Evolutionary conservation across 352 stramenopile species (phyloP), one percentile per base, ranked within the genome.

Genomic region (Phytopythium boreale): DNA sequence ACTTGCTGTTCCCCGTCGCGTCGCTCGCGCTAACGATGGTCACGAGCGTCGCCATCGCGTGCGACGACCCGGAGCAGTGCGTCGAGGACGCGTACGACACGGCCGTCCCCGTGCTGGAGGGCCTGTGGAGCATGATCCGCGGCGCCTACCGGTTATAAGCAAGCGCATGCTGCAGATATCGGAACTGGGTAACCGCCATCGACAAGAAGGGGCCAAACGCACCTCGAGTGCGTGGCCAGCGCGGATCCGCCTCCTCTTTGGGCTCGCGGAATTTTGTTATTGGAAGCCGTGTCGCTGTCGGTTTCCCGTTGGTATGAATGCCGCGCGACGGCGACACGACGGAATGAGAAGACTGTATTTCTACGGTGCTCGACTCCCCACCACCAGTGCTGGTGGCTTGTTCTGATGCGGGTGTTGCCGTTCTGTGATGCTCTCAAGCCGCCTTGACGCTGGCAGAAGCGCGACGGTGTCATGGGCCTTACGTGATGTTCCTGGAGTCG

Each of bases 1-100:
- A 86, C 61, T 44, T 84, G 10, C 67, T 71, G n/a, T 94, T 91
- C 50, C 83, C 86, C 9, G 10, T 92, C 17, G 61, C 72, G 3
- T 94, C 86, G 39, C 27, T 91, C 34, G 56, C 81, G 36, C 63
- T 94, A 14, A 90, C 80, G 46, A 52, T 85, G 11, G 67, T 82
- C 15, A 79, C 87, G 29, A 81, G 80, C 56, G 81, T 94, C 20
- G 78, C 64, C 8, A 88, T 94, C 55, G 86, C 86, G 27, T 94
- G 86, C 63, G 86, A 94, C 69, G 63, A 77, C 29, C 83, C 86
- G 26, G 70, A 84, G 49, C 70, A 83, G 49, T 94, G 86, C 55
- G 77, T 71, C 5, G 59, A 69, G 47, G 79, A 74, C 26, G 83
- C 71, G 47, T 84, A 75, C 64, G 29, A 69, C 47, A 50, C 70